Evolutionary conservation across 345 rosid genomes (phyloP).

Genomic region (Eucalyptus sideroxylon): DNA sequence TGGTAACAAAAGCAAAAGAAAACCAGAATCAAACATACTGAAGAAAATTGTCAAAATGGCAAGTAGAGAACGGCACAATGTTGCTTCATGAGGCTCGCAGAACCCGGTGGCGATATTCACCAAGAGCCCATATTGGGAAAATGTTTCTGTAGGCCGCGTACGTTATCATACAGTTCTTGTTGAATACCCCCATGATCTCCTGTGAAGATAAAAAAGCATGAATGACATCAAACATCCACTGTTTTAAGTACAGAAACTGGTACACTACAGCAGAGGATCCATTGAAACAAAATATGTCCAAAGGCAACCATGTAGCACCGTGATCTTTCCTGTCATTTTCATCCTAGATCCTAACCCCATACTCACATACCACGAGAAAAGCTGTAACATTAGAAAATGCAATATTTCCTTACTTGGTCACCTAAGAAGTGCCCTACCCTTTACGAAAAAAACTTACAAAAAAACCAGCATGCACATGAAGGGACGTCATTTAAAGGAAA

Average conservation of each 20-base stretch:
- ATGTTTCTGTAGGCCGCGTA: conserved; percentile 10
- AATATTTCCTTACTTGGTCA: background rate
- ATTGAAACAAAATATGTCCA: background rate
- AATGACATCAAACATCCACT: background rate
- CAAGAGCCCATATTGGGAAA: conserved; percentile 19
- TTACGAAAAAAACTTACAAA: background rate
- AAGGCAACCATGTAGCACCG: background rate
- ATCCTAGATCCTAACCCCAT: background rate
- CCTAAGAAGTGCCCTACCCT: background rate
- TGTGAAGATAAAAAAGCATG: background rate
- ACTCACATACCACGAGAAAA: background rate
- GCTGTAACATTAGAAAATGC: background rate
- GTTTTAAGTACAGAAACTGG: background rate
- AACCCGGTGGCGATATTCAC: conserved; percentile 1
- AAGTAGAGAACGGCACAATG: background rate
- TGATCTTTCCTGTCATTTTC: background rate
- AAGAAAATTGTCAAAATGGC: background rate
- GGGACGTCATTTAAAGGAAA: background rate
- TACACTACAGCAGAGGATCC: background rate
- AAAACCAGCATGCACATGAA: background rate
- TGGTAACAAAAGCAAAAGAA: background rate
- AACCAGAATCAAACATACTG: background rate
- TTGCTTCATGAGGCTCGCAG: background rate
- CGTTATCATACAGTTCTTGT: conserved; percentile 10
- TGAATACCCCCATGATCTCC: conserved; percentile 21